A percentile compares a stretch with the other conserved stretches of the same genome.
phyloP scores from a whole-genome alignment of 768 basidiomycete species.

The Coprinellus micaceus region DNA sequence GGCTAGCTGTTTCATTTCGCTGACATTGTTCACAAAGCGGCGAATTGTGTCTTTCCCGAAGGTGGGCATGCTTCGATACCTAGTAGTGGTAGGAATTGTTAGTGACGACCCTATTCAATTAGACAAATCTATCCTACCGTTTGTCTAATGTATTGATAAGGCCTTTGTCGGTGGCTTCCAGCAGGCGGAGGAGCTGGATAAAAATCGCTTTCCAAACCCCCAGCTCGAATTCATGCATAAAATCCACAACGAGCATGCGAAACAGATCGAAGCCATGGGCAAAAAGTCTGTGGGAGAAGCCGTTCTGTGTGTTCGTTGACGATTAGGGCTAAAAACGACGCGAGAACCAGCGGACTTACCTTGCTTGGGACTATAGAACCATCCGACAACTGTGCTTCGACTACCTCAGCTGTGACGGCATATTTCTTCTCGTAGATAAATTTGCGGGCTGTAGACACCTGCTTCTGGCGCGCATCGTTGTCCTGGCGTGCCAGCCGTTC shows the following conservation, averaged over 20 bases:
- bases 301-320: constrained; percentile 22
- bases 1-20: constrained; percentile 29
- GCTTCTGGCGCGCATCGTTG: not conserved
- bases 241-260: constrained; percentile 28
- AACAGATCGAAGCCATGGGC: constrained; percentile 23
- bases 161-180: constrained; percentile 19
- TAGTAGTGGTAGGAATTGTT: too few species aligned
- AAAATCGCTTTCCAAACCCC: constrained; percentile 36
- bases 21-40: constrained; percentile 24
- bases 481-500: not conserved
- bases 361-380: not conserved
- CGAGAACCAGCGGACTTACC: not conserved
- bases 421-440: not conserved
- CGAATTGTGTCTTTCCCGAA: constrained; percentile 27
- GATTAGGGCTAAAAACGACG: not conserved
- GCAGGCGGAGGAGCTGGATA: constrained; percentile 31
- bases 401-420: not conserved
- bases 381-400: not conserved
- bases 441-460: not conserved
- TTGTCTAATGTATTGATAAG: constrained; percentile 20
- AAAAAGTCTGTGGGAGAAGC: constrained; percentile 22
- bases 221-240: constrained; percentile 39
- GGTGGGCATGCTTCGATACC: constrained; percentile 21
- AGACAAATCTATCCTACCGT: constrained; percentile 31
- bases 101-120: constrained; percentile 15